phyloP scores from a whole-genome alignment of 2,329 filamentous ascomycete genomes.

The Aaosphaeria arxii region DNA sequence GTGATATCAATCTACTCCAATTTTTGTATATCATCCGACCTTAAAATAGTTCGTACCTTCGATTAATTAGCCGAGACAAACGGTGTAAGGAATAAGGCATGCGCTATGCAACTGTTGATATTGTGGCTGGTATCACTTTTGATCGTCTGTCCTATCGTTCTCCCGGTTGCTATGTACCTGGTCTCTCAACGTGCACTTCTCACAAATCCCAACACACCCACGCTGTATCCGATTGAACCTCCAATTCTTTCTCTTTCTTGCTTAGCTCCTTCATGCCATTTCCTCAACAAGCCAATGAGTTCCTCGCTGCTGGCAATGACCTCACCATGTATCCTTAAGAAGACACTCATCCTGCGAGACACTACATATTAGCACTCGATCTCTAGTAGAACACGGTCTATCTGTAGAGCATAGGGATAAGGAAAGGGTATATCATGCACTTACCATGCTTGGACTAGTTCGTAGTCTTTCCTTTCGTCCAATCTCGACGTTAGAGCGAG shows the following conservation, averaged over 20 bases:
- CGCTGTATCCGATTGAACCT: slow-evolving; percentile 79
- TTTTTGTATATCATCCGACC: too few species aligned
- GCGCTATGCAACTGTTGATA: too few species aligned
- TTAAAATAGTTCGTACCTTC: too few species aligned
- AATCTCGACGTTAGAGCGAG: slow-evolving; percentile 72
- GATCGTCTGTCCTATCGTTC: too few species aligned
- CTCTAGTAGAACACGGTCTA: too few species aligned
- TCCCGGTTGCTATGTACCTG: not conserved
- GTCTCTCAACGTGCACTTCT: slow-evolving; percentile 45
- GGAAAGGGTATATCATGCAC: too few species aligned
- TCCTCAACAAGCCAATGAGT: slow-evolving; percentile 58
- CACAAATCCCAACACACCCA: slow-evolving; percentile 80
- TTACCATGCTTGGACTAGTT: slow-evolving; percentile 85
- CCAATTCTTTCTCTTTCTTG: slow-evolving; percentile 69
- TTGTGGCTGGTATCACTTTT: too few species aligned
- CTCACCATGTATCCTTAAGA: slow-evolving; percentile 74
- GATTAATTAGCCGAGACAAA: too few species aligned
- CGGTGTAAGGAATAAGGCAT: too few species aligned
- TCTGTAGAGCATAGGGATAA: too few species aligned
- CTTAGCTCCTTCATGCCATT: slow-evolving; percentile 72
- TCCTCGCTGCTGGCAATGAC: slow-evolving; percentile 49
- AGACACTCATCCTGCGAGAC: slow-evolving; percentile 69
- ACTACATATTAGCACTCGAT: too few species aligned
- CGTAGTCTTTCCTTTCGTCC: slow-evolving; percentile 73
- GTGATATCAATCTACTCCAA: too few species aligned